Percentiles rank a stretch among this genome's conserved stretches.
Conservation (phyloP, 2,329 filamentous ascomycete species). For the Fusarium sp. region DNA sequence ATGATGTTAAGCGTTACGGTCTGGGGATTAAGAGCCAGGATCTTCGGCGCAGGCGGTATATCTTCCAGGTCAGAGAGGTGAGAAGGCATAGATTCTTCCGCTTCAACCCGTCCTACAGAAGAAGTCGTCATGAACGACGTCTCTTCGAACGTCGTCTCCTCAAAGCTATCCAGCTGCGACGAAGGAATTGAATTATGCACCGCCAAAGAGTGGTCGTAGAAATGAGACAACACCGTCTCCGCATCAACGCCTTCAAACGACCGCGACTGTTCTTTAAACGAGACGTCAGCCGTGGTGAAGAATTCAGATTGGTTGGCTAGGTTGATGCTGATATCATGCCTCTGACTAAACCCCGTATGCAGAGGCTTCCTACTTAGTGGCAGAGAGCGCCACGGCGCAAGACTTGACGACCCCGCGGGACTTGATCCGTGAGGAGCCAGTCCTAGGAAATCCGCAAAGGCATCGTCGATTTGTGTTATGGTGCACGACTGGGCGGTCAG, state of each 20-base stretch:
- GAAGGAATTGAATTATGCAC: constrained; percentile 75
- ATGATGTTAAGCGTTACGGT: constrained; percentile 86
- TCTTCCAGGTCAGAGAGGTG: constrained; percentile 70
- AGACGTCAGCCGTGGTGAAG: constrained; percentile 61
- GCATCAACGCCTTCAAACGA: constrained; percentile 51
- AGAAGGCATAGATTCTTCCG: constrained; percentile 47
- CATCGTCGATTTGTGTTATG: constrained; percentile 44
- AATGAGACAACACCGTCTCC: constrained; percentile 66
- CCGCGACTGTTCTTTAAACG: constrained; percentile 46
- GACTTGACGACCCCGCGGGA: constrained; percentile 49
- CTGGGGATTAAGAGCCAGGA: constrained; percentile 78
- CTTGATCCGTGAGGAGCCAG: constrained; percentile 7
- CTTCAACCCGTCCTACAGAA: constrained; percentile 47
- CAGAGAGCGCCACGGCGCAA: constrained; percentile 67
- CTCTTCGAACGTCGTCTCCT: constrained; percentile 43
- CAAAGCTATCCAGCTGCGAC: constrained; percentile 64
- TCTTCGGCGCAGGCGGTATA: constrained; percentile 75
- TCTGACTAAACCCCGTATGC: constrained; percentile 66
- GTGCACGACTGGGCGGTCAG: constrained; percentile 50
- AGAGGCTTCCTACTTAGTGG: constrained; percentile 61
- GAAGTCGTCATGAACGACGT: constrained; percentile 57
- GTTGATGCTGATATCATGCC: constrained; percentile 55
- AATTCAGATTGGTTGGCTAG: constrained; percentile 57
- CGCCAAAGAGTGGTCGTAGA: constrained; percentile 83
- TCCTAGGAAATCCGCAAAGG: constrained; percentile 48